phyloP scores from a whole-genome alignment of 192 early-diverging fungal genomes.

The Kappamyces sp. region DNA sequence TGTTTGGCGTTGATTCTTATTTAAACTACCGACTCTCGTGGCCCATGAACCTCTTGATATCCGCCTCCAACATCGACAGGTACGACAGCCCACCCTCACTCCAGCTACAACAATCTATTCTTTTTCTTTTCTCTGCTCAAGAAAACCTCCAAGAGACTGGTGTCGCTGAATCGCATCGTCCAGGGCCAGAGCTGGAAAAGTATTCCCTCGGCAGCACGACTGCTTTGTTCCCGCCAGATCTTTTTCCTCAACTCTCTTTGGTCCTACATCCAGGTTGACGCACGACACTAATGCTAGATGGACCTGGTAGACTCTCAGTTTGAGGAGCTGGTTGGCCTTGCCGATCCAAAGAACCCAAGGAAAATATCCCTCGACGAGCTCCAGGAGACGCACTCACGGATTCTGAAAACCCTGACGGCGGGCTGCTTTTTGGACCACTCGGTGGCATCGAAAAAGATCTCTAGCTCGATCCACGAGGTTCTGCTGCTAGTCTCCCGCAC shows the following conservation, averaged over 20 bases:
- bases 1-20: too few species aligned
- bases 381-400: not conserved
- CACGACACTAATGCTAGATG: constrained; percentile 5
- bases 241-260: constrained; percentile 3
- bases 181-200: too few species aligned
- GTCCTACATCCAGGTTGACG: constrained; percentile 12
- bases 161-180: too few species aligned
- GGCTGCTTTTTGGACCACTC: constrained; percentile 16
- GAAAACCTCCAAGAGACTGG: too few species aligned
- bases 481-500: not conserved
- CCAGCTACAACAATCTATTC: too few species aligned
- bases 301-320: constrained; percentile 11
- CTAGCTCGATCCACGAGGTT: constrained; percentile 1
- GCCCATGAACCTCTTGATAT: too few species aligned
- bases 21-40: too few species aligned
- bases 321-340: not conserved
- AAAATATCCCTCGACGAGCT: constrained; percentile 2
- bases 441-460: not conserved
- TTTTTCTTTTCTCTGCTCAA: too few species aligned
- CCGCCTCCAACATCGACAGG: too few species aligned
- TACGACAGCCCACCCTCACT: too few species aligned
- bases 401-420: not conserved
- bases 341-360: constrained; percentile 3
- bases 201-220: not conserved
- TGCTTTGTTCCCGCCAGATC: not conserved